A percentile compares a stretch with the other conserved stretches of the same genome.
These are phyloP conservation scores for Fomitopsis betulina DNA, from an alignment of 1,284 basidiomycete species.

Conservation along the genomic window DNA sequence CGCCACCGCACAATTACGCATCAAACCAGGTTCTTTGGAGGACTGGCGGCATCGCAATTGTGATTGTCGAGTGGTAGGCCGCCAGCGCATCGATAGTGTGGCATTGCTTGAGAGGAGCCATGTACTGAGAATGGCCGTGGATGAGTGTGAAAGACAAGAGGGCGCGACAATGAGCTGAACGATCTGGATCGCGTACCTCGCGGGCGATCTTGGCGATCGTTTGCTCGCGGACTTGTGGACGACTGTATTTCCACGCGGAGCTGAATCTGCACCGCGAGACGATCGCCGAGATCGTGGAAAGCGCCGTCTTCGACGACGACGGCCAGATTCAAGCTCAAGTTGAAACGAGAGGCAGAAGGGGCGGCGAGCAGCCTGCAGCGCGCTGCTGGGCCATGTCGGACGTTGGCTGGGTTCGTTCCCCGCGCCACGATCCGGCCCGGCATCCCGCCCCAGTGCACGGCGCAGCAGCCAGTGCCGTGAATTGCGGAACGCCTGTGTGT, in stretches of 20 bases:
- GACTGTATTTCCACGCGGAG: neutral
- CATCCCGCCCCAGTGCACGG: too few species aligned
- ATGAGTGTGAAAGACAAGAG: neutral
- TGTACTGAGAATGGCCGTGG: neutral
- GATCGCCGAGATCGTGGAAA: neutral
- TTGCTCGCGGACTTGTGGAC: constrained; percentile 1
- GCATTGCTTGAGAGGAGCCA: neutral
- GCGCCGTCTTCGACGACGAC: neutral
- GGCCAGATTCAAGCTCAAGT: constrained; percentile 1
- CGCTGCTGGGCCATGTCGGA: neutral
- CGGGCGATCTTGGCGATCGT: neutral
- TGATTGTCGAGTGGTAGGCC: neutral
- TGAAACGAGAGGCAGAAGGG: neutral
- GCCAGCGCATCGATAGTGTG: neutral
- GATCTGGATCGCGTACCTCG: constrained; percentile 1
- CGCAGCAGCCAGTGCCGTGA: neutral
- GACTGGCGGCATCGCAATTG: neutral
- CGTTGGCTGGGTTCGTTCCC: neutral
- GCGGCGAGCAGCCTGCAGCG: neutral
- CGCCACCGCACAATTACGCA: neutral
- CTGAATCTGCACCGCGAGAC: neutral
- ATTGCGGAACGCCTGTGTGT: neutral
- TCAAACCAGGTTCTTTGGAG: neutral
- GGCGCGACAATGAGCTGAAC: neutral
- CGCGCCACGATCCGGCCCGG: neutral